Evolutionary conservation across 768 basidiomycete genomes (phyloP).

Genomic region (Panus rudis): DNA sequence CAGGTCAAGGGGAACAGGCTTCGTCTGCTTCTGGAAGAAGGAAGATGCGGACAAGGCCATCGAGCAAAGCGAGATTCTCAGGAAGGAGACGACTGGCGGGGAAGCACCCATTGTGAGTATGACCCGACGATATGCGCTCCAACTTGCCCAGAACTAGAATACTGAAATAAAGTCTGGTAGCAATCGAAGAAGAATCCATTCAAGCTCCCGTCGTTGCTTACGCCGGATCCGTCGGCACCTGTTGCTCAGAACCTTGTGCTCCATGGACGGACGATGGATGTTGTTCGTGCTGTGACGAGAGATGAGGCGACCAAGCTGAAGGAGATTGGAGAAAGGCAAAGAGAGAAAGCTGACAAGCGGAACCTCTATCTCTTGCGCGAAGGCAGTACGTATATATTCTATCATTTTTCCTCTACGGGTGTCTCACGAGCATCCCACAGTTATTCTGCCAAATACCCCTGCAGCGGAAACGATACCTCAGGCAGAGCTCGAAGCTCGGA

Average conservation of each 20-base stretch:
- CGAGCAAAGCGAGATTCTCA: slow-evolving; percentile 68
- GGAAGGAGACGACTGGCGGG: slow-evolving; percentile 51
- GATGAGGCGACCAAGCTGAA: slow-evolving; percentile 84
- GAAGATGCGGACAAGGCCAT: slow-evolving; percentile 84
- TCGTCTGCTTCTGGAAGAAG: slow-evolving; percentile 94
- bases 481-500: slow-evolving; percentile 80
- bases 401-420: not conserved
- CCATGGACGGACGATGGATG: slow-evolving; percentile 89
- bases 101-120: slow-evolving; percentile 23
- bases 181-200: slow-evolving; percentile 80
- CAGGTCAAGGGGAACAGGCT: slow-evolving; percentile 90
- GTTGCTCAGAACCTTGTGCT: slow-evolving; percentile 78
- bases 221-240: slow-evolving; percentile 86
- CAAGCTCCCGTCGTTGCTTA: slow-evolving; percentile 79
- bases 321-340: slow-evolving; percentile 77
- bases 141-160: too few relatives aligned
- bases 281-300: slow-evolving; percentile 83
- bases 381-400: slow-evolving; percentile 59
- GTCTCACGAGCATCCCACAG: slow-evolving; percentile 32
- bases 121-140: not conserved
- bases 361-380: slow-evolving; percentile 95
- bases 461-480: slow-evolving; percentile 64
- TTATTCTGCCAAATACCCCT: slow-evolving; percentile 84
- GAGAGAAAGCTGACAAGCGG: slow-evolving; percentile 89
- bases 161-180: not conserved